phyloP scores from a whole-genome alignment of 495 filamentous ascomycete species.

The Friedmanniomyces endolithicus region DNA sequence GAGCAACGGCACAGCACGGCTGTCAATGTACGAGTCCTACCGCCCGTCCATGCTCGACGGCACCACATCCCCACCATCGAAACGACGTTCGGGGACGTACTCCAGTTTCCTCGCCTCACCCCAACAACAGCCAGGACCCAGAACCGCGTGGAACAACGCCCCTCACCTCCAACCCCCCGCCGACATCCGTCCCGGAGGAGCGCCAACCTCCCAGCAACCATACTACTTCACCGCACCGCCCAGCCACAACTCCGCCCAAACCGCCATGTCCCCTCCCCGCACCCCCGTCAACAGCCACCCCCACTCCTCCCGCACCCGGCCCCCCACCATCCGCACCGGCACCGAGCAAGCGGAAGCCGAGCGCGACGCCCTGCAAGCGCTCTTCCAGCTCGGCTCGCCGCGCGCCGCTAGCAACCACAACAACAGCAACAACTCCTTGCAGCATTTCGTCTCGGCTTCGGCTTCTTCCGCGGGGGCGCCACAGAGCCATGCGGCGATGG shows the following conservation, averaged over 20 bases:
- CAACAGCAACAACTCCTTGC: no score
- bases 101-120: background rate
- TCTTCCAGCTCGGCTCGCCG: conserved; percentile 19
- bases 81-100: conserved; percentile 13
- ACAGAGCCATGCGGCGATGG: no score
- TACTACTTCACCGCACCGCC: conserved; percentile 1
- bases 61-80: conserved; percentile 7
- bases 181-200: conserved; percentile 8
- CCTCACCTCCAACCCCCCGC: conserved; percentile 14
- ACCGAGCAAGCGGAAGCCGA: conserved; percentile 15
- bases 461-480: no score
- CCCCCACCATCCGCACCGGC: conserved; percentile 17
- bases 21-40: conserved; percentile 9
- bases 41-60: background rate
- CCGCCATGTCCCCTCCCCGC: conserved; percentile 16
- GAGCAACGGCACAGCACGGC: conserved; percentile 10
- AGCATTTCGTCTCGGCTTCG: no score
- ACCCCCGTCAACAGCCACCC: conserved; percentile 10
- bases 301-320: background rate
- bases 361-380: conserved; percentile 18
- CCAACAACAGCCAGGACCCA: background rate
- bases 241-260: background rate
- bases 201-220: background rate
- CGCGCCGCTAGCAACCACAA: conserved; percentile 5
- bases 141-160: background rate